Evolutionary conservation across 345 rosid species (phyloP), one percentile per base, ranked within the genome.

Genomic region (Populus euphratica): DNA sequence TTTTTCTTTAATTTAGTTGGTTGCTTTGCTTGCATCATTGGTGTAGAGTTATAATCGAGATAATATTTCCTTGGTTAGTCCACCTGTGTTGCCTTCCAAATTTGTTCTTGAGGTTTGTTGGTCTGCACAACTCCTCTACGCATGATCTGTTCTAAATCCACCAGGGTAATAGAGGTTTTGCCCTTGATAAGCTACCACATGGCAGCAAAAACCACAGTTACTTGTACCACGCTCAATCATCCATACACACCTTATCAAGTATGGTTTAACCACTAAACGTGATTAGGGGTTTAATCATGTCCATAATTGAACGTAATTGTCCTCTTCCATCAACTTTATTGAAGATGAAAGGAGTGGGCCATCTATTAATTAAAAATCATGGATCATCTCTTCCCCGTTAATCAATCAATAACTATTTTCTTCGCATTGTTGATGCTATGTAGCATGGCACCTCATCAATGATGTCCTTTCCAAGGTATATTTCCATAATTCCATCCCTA

Each of bases 21-120:
- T 59, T 54, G n/a, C 10, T 31, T 69, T 61, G 79, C 21, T 69
- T 67, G 86, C 76, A 79, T 80, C 70, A 77, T 82, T 85, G 86
- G 80, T 38, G 65, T 76, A 29, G 68, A 50, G 43, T 70, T 33
- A 31, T 23, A 35, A 47, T 75, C 64, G 9, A 74, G 52, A 39
- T 39, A 23, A 9, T 0, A 25, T 36, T 21, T 41, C 50, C 49
- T 25, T 67, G 73, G 64, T 73, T 68, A 80, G 73, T 79, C 85
- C 91, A 77, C 66, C 18, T 77, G 80, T 78, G 44, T 43, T 74
- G 78, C 65, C 62, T 33, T 68, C 82, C 72, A 81, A 65, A 66
- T 23, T 39, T 68, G 73, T 47, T 73, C 63, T 56, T 38, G 7
- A 25, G 33, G 7, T 62, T 80, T 64, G 72, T 66, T 52, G 78